These are phyloP conservation scores for Closterium sp. DNA, from an alignment of 139 green algal species.

Conservation along the genomic window DNA sequence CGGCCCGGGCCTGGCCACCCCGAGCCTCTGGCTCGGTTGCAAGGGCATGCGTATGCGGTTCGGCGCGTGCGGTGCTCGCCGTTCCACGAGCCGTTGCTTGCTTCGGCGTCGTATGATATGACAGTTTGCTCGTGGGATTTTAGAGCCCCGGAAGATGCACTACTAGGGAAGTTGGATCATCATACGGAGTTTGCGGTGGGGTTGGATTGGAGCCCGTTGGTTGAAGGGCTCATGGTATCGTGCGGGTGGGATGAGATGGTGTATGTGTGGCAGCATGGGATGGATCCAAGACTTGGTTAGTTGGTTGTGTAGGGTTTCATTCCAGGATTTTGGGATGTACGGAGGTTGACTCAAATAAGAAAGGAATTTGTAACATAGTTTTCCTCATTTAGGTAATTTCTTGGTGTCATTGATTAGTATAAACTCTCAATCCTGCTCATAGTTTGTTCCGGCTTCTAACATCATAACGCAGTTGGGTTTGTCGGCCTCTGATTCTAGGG, in stretches of 20 bases:
- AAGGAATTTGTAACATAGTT: no score
- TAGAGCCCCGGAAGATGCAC: constrained; percentile 65
- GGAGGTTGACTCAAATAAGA: no score
- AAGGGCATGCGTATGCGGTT: constrained; percentile 88
- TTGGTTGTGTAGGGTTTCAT: background rate
- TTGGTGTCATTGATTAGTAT: no score
- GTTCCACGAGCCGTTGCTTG: constrained; percentile 75
- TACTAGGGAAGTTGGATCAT: constrained; percentile 55
- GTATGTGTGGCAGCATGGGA: constrained; percentile 66
- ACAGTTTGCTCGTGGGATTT: constrained; percentile 91
- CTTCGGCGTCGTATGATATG: constrained; percentile 93
- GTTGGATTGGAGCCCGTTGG: constrained; percentile 80
- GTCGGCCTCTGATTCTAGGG: no score
- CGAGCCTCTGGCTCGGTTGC: constrained; percentile 62
- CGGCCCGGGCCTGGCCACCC: background rate
- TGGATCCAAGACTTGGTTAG: constrained; percentile 26
- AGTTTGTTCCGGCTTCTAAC: no score
- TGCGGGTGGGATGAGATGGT: constrained; percentile 83
- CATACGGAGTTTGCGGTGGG: constrained; percentile 66
- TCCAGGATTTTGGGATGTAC: no score
- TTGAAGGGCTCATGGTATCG: constrained; percentile 78
- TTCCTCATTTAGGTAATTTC: no score
- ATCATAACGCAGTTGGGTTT: no score
- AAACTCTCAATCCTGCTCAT: no score
- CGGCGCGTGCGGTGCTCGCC: constrained; percentile 85